Percentiles rank a stretch among this genome's conserved stretches.
These are phyloP conservation scores for Taiwanofungus camphoratus DNA, from an alignment of 1,284 basidiomycete species.

Conservation along the genomic window DNA sequence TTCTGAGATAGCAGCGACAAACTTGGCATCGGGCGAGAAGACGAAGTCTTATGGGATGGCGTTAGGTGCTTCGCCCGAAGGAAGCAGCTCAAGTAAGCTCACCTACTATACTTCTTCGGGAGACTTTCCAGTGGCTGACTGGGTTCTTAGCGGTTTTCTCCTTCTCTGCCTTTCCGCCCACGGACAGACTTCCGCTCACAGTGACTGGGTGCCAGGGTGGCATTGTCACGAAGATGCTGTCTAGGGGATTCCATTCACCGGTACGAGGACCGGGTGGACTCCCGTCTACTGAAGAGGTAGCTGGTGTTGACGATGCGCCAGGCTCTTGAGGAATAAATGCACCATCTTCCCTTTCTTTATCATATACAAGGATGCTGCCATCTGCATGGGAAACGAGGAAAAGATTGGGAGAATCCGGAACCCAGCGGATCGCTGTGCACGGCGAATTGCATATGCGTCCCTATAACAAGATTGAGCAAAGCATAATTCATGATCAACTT, in stretches of 20 bases:
- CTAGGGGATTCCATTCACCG: slow-evolving; percentile 66
- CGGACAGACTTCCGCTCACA: slow-evolving; percentile 26
- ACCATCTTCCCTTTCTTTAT: slow-evolving; percentile 86
- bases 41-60: slow-evolving; percentile 63
- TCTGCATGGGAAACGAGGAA: slow-evolving; percentile 92
- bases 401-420: slow-evolving; percentile 77
- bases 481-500: not conserved
- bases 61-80: not conserved
- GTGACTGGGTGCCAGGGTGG: slow-evolving; percentile 75
- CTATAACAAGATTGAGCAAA: slow-evolving; percentile 29
- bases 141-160: slow-evolving; percentile 76
- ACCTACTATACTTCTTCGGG: slow-evolving; percentile 71
- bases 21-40: slow-evolving; percentile 86
- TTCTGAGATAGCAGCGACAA: slow-evolving; percentile 81
- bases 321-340: slow-evolving; percentile 59
- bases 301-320: slow-evolving; percentile 18
- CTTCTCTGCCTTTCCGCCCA: slow-evolving; percentile 44
- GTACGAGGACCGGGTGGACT: slow-evolving; percentile 14
- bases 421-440: slow-evolving; percentile 85
- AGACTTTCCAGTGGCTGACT: slow-evolving; percentile 79
- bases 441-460: slow-evolving; percentile 77
- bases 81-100: slow-evolving; percentile 22
- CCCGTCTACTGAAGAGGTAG: slow-evolving; percentile 14
- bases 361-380: slow-evolving; percentile 83
- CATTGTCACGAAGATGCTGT: slow-evolving; percentile 74